Conservation (phyloP, 352 stramenopile genomes). For the Phytopythium vexans region DNA sequence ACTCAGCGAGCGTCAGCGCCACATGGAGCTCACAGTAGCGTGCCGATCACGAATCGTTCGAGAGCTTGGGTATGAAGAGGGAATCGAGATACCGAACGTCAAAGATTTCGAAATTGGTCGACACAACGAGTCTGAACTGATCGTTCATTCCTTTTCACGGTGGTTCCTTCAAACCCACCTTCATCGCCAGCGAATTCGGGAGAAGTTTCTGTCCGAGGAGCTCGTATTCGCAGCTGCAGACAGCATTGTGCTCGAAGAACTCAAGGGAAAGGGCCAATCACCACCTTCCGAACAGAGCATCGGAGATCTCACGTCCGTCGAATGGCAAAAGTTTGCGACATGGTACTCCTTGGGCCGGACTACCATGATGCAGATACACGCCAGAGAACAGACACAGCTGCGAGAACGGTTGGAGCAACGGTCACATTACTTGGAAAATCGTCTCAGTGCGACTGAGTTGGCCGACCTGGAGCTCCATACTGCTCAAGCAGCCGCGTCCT, state of each 20-base stretch:
- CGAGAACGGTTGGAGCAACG: constrained; percentile 32
- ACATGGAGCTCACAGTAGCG: constrained; percentile 50
- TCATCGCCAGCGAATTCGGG: constrained; percentile 42
- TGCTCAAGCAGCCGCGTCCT: constrained; percentile 15
- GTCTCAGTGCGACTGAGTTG: constrained; percentile 20
- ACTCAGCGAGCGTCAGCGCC: constrained; percentile 34
- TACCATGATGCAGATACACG: not conserved
- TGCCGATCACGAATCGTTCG: constrained; percentile 47
- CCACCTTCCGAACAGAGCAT: constrained; percentile 23
- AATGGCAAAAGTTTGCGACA: constrained; percentile 43
- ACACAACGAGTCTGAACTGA: constrained; percentile 42
- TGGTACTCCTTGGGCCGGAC: constrained; percentile 52
- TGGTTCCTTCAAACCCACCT: constrained; percentile 50
- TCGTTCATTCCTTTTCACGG: constrained; percentile 44
- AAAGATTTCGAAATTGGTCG: constrained; percentile 39
- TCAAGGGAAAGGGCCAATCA: constrained; percentile 24
- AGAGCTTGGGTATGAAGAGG: constrained; percentile 31
- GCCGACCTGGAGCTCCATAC: constrained; percentile 28
- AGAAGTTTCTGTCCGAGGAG: constrained; percentile 57
- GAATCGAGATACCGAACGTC: constrained; percentile 29
- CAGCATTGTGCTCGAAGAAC: constrained; percentile 27
- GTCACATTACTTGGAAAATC: constrained; percentile 30
- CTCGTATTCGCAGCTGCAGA: constrained; percentile 51
- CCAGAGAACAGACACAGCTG: constrained; percentile 9
- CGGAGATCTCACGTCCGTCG: constrained; percentile 12